Evolutionary conservation across 257 asterid genomes (phyloP), one percentile per base, ranked within the genome.

Genomic region (Parsonsia alboflavescens): DNA sequence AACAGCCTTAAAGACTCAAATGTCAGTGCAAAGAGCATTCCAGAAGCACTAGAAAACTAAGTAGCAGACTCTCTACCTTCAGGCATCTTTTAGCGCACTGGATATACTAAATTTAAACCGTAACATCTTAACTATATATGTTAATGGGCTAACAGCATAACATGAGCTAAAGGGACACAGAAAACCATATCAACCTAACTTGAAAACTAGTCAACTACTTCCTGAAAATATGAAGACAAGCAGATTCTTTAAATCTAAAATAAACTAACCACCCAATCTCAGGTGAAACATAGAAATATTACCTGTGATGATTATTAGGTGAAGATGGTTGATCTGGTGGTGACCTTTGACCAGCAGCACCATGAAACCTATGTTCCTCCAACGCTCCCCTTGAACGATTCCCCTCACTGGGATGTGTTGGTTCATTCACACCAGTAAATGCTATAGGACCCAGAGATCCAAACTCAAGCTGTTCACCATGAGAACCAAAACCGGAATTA

Each of bases 311-410:
- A 81, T 79, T 88, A 54, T 54, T 22, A 63, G 99, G 91, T 53
- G 97, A 92, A 84, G 97, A 82, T 73, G 97, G 96, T 66, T 82
- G 92, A 78, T 94, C 99, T 28, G 96, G 91, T 53, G 97, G 86
- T 70, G 91, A 86, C 76, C 76, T 83, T 75, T 76, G 91, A 74
- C 72, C 86, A 67, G 88, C 82, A 82, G 80, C 80, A 72, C 90
- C 88, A 77, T 67, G 88, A 79, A 77, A 83, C 72, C 97, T 85
- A 44, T 83, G 81, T 42, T 90, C 90, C 76, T 88, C 89, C 41
- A 80, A 85, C 62, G 83, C 79, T 72, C 81, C 84, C 83, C 89
- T 73, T 45, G 79, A 72, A 75, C 84, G 89, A 71, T 74, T 76
- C 74, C 88, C 96, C 62, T 87, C 96, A 73, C 87, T 80, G 72